A percentile compares a stretch with the other conserved stretches of the same genome.
Conservation (phyloP, 768 basidiomycete species). For the Piloderma croceum region DNA sequence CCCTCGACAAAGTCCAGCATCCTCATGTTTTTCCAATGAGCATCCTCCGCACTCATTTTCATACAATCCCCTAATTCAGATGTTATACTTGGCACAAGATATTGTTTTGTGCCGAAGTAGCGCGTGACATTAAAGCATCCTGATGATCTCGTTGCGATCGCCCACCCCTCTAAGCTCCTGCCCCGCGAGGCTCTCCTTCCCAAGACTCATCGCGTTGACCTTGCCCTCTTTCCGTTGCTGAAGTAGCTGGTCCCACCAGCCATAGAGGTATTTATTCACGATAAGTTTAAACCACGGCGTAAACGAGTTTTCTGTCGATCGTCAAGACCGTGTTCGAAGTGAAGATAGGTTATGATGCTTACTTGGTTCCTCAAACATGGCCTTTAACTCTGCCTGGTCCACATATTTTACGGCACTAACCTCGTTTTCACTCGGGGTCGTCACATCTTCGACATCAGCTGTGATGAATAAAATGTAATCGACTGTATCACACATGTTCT, state of each 20-base stretch:
- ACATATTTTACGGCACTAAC: constrained; percentile 91
- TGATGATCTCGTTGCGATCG: constrained; percentile 70
- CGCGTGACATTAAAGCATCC: constrained; percentile 55
- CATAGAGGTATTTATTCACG: constrained; percentile 92
- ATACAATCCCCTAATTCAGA: too few species aligned
- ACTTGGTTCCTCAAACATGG: constrained; percentile 85
- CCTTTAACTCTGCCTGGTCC: constrained; percentile 80
- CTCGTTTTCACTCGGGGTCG: constrained; percentile 94
- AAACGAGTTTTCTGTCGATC: constrained; percentile 66
- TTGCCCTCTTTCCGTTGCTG: constrained; percentile 52
- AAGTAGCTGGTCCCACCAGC: constrained; percentile 95
- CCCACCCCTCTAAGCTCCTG: constrained; percentile 59
- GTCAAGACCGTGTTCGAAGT: constrained; percentile 1
- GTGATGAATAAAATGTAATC: constrained; percentile 98
- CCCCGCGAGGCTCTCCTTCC: too few species aligned
- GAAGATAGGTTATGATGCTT: constrained; percentile 16
- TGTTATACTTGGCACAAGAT: too few species aligned
- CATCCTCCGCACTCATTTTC: too few species aligned
- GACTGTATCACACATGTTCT: constrained; percentile 55
- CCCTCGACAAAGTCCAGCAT: too few species aligned
- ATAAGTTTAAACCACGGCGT: constrained; percentile 99
- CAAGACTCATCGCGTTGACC: constrained; percentile 44
- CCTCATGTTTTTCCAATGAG: too few species aligned
- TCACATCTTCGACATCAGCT: constrained; percentile 72
- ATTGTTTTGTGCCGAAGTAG: too few species aligned